A percentile compares a stretch with the other conserved stretches of the same genome.
These are phyloP conservation scores for Earliella scabrosa DNA, from an alignment of 1,284 basidiomycete species.

Conservation along the genomic window DNA sequence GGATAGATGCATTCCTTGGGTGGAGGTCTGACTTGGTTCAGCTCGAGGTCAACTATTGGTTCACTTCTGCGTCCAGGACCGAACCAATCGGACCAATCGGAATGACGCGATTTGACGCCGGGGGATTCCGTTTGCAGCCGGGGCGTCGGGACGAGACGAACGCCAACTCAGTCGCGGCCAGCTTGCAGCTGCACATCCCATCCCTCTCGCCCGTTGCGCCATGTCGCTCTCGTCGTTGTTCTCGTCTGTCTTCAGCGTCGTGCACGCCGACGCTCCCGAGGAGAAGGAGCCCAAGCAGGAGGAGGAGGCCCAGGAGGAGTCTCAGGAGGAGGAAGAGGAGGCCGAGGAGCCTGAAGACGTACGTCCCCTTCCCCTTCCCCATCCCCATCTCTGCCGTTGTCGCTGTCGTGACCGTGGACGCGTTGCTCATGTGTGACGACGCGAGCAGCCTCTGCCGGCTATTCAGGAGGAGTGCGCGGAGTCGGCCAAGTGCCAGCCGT, in stretches of 20 bases:
- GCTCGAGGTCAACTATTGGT: neutral
- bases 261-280: conserved; percentile 62
- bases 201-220: neutral
- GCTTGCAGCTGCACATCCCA: neutral
- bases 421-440: neutral
- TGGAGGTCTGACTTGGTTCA: neutral
- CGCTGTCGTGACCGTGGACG: too few relatives aligned
- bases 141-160: neutral
- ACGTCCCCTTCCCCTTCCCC: conserved; percentile 36
- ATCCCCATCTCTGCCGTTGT: too few relatives aligned
- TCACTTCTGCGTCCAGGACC: neutral
- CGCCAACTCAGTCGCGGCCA: conserved; percentile 1
- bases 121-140: conserved; percentile 10
- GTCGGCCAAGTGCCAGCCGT: conserved; percentile 67
- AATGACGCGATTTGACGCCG: conserved; percentile 6
- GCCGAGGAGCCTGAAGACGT: conserved; percentile 76
- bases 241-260: conserved; percentile 61
- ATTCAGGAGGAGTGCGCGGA: conserved; percentile 81
- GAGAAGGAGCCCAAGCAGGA: conserved; percentile 38
- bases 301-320: conserved; percentile 38
- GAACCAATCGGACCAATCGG: conserved; percentile 6
- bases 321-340: conserved; percentile 41
- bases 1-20: too few relatives aligned
- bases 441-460: conserved; percentile 59
- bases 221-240: conserved; percentile 60